phyloP scores from a whole-genome alignment of 495 filamentous ascomycete genomes.

The Parmelia sp. region DNA sequence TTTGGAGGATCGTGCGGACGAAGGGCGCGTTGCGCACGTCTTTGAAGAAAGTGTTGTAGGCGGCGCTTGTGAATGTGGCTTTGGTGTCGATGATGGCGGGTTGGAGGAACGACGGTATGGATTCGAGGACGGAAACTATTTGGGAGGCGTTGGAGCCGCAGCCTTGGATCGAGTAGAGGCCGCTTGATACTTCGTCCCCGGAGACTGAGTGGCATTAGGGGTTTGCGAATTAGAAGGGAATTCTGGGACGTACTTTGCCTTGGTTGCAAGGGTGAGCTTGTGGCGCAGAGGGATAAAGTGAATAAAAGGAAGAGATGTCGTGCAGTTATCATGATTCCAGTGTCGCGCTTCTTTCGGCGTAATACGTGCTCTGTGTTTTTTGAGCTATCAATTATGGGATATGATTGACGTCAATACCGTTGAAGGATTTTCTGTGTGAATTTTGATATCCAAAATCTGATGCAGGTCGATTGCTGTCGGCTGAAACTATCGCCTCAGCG shows the following conservation, averaged over 20 bases:
- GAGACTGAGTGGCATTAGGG: not conserved
- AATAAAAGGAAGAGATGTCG: not conserved
- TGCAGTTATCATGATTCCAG: not conserved
- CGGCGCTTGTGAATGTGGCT: not conserved
- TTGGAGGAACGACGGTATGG: not conserved
- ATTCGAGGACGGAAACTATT: not conserved
- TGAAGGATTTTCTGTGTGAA: too few relatives aligned
- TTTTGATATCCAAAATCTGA: too few relatives aligned
- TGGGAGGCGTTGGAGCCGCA: not conserved
- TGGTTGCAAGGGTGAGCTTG: not conserved
- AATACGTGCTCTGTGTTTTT: too few relatives aligned
- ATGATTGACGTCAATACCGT: too few relatives aligned
- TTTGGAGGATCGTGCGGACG: not conserved
- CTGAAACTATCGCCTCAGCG: not conserved
- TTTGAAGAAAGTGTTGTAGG: conserved; percentile 3
- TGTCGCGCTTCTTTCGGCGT: not conserved
- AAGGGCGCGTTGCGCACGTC: not conserved
- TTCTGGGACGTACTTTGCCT: not conserved
- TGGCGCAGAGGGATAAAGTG: not conserved
- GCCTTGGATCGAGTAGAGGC: conserved; percentile 1
- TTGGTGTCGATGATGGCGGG: not conserved
- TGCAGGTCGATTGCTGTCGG: not conserved
- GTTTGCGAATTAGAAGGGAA: too few relatives aligned
- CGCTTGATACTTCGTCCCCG: not conserved
- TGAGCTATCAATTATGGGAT: too few relatives aligned